These are phyloP conservation scores for Glycine latifolia DNA, from an alignment of 306 rosid species.

Conservation along the genomic window DNA sequence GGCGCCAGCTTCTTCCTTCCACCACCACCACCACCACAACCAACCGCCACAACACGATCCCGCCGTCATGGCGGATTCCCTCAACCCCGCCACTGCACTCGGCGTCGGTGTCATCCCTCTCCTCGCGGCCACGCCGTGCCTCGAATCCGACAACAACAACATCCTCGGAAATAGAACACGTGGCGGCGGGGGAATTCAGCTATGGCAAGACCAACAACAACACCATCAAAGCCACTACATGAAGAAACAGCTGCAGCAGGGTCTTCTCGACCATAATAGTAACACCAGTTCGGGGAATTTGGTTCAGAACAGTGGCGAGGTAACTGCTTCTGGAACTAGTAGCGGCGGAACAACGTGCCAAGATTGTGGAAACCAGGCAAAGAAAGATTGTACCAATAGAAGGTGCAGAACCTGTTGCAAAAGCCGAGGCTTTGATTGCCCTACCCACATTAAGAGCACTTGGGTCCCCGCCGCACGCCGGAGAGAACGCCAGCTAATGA, in stretches of 20 bases:
- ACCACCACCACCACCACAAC: constrained; percentile 48
- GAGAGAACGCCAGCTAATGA: constrained; percentile 77
- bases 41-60: not conserved
- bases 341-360: constrained; percentile 71
- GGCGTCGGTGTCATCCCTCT: constrained; percentile 89
- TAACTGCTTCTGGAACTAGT: constrained; percentile 48
- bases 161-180: constrained; percentile 40
- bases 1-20: constrained; percentile 67
- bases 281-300: constrained; percentile 44
- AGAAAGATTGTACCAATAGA: constrained; percentile 84
- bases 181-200: constrained; percentile 71
- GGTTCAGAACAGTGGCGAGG: constrained; percentile 43
- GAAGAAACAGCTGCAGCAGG: constrained; percentile 57
- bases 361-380: constrained; percentile 96
- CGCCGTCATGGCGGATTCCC: constrained; percentile 51
- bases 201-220: constrained; percentile 73
- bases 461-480: constrained; percentile 96
- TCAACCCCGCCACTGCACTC: constrained; percentile 83
- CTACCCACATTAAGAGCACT: constrained; percentile 94
- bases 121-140: constrained; percentile 64
- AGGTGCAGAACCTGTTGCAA: constrained; percentile 95
- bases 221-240: constrained; percentile 53
- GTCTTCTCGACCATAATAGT: constrained; percentile 48
- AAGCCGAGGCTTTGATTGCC: constrained; percentile 88
- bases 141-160: constrained; percentile 41